phyloP scores from a whole-genome alignment of 1,284 basidiomycete genomes.

The Cutaneotrichosporon dermatis region DNA sequence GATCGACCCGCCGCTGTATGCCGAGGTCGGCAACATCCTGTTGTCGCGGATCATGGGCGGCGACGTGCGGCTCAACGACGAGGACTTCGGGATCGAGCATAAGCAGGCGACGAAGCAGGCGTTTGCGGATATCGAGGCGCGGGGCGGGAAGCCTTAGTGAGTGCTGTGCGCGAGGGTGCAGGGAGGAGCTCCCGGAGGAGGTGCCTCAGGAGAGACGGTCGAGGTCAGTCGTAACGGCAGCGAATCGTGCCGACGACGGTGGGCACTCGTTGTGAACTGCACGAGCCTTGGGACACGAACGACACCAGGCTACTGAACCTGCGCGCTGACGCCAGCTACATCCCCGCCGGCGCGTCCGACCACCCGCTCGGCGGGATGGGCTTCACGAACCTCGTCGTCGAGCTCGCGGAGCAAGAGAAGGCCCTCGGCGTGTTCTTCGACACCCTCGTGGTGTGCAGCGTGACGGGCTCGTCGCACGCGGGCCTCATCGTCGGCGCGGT shows the following conservation, averaged over 20 bases:
- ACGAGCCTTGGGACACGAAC: too few relatives aligned
- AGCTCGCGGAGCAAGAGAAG: constrained; percentile 33
- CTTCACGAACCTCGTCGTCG: constrained; percentile 31
- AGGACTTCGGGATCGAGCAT: constrained; percentile 35
- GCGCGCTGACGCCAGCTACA: constrained; percentile 16
- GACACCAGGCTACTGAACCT: too few relatives aligned
- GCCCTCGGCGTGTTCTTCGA: constrained; percentile 34
- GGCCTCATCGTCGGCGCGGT: constrained; percentile 33
- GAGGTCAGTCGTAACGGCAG: too few relatives aligned
- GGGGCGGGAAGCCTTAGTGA: constrained; percentile 35
- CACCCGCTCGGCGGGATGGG: constrained; percentile 35
- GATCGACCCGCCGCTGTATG: constrained; percentile 35
- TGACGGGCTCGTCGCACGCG: constrained; percentile 37
- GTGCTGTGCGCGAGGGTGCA: not conserved
- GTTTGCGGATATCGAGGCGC: constrained; percentile 27
- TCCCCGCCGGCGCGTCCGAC: constrained; percentile 37
- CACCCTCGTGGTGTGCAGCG: constrained; percentile 34
- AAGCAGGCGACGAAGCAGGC: constrained; percentile 31
- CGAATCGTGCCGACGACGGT: too few relatives aligned
- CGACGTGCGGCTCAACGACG: constrained; percentile 33
- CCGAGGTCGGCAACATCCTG: constrained; percentile 35
- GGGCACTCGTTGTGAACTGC: too few relatives aligned
- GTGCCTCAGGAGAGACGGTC: too few relatives aligned
- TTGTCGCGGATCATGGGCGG: constrained; percentile 38
- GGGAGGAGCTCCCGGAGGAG: too few relatives aligned